Evolutionary conservation across 176 grass and related monocot species (phyloP).

Genomic region (Carex littledalei): DNA sequence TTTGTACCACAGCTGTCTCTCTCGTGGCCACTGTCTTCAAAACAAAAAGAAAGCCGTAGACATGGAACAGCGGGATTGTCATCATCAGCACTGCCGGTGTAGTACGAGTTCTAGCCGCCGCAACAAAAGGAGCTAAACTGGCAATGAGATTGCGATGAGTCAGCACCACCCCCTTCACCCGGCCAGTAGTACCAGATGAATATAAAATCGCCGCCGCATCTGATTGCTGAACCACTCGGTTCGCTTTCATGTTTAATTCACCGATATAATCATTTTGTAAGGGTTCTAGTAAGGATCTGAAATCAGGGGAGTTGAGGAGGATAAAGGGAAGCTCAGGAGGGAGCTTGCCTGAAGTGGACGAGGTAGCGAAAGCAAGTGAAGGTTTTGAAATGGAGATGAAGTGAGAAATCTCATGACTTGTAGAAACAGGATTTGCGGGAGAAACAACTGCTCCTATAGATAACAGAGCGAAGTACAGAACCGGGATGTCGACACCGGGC

Average conservation of each 20-base stretch:
- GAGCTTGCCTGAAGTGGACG: constrained; percentile 9
- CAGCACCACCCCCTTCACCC: constrained; percentile 29
- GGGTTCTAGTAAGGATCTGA: not conserved
- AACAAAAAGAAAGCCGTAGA: constrained; percentile 9
- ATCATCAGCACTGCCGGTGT: not conserved
- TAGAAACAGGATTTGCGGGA: constrained; percentile 35
- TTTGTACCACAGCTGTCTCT: constrained; percentile 23
- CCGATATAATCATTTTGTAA: not conserved
- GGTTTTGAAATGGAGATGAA: constrained; percentile 32
- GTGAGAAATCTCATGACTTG: constrained; percentile 20
- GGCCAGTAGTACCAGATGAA: constrained; percentile 34
- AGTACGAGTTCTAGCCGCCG: not conserved
- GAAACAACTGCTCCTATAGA: constrained; percentile 37
- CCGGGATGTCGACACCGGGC: constrained; percentile 21
- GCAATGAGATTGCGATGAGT: constrained; percentile 29
- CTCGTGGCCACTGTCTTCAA: constrained; percentile 7
- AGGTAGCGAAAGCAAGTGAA: constrained; percentile 30
- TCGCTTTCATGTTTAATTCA: not conserved
- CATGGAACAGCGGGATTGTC: constrained; percentile 26
- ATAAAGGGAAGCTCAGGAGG: not conserved
- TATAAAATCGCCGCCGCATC: constrained; percentile 30
- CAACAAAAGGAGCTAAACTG: not conserved
- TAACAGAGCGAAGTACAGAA: constrained; percentile 45
- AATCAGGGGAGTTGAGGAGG: not conserved
- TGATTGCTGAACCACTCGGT: constrained; percentile 5